Conservation (phyloP, 768 basidiomycete genomes). For the Trametes meyenii region DNA sequence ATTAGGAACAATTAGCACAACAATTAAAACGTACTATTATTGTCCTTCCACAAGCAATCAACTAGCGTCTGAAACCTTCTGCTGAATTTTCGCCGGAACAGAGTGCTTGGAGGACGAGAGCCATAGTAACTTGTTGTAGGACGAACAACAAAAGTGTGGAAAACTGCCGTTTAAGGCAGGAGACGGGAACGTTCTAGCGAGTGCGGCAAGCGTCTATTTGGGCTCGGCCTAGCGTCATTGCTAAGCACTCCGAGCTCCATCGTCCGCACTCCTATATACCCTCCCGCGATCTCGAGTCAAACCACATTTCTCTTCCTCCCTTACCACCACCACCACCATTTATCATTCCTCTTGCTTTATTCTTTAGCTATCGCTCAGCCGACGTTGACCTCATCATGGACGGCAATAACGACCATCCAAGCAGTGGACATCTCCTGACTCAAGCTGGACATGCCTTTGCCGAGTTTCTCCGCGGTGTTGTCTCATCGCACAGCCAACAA, state of each 20-base stretch:
- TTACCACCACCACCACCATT: constrained; percentile 18
- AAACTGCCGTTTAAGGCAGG: constrained; percentile 10
- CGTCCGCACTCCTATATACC: neutral
- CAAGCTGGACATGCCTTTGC: constrained; percentile 14
- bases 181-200: constrained; percentile 17
- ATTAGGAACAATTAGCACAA: too few species aligned
- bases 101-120: too few species aligned
- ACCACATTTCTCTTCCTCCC: constrained; percentile 9
- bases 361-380: constrained; percentile 3
- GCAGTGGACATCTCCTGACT: constrained; percentile 19
- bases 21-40: too few species aligned
- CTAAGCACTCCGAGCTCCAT: constrained; percentile 9
- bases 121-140: too few species aligned
- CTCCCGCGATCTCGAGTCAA: neutral
- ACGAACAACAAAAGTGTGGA: neutral
- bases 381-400: constrained; percentile 23
- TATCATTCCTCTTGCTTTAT: neutral
- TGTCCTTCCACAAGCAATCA: too few species aligned
- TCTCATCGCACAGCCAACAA: constrained; percentile 5
- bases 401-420: constrained; percentile 16
- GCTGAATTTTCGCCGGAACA: too few species aligned
- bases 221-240: constrained; percentile 4
- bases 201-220: constrained; percentile 5
- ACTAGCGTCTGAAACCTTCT: too few species aligned
- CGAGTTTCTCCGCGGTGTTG: constrained; percentile 13